Conservation (phyloP, 768 basidiomycete genomes). For the Melanogaster broomeanus region DNA sequence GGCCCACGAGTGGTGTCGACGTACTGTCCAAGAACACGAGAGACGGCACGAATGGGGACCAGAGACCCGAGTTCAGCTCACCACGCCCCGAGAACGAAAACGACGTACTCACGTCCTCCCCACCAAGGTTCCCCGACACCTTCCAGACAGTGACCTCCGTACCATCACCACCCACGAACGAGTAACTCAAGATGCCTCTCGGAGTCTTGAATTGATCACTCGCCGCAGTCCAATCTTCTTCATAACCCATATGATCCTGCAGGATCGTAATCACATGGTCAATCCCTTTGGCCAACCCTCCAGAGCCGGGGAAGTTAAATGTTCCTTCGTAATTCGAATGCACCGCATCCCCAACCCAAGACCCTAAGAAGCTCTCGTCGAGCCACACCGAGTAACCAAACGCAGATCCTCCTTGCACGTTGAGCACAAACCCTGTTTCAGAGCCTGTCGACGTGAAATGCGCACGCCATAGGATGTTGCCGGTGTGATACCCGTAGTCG, state of each 20-base stretch:
- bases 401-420: conserved; percentile 46
- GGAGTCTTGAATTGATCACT: conserved; percentile 50
- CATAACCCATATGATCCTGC: conserved; percentile 57
- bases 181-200: conserved; percentile 49
- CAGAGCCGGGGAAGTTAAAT: conserved; percentile 10
- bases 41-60: not conserved
- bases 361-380: conserved; percentile 48
- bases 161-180: conserved; percentile 41
- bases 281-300: conserved; percentile 21
- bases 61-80: not conserved
- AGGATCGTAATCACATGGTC: conserved; percentile 49
- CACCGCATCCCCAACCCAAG: conserved; percentile 25
- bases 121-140: conserved; percentile 50
- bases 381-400: conserved; percentile 55
- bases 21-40: conserved; percentile 32
- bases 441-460: conserved; percentile 48
- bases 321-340: conserved; percentile 14
- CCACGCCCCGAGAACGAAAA: not conserved
- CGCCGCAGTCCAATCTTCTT: conserved; percentile 44
- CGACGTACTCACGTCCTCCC: conserved; percentile 39
- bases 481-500: conserved; percentile 54
- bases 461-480: conserved; percentile 53
- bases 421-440: conserved; percentile 44
- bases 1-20: conserved; percentile 51
- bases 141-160: conserved; percentile 48